These are phyloP conservation scores for Vitis rotundifolia DNA, from an alignment of 164 flowering plant species.

Conservation along the genomic window DNA sequence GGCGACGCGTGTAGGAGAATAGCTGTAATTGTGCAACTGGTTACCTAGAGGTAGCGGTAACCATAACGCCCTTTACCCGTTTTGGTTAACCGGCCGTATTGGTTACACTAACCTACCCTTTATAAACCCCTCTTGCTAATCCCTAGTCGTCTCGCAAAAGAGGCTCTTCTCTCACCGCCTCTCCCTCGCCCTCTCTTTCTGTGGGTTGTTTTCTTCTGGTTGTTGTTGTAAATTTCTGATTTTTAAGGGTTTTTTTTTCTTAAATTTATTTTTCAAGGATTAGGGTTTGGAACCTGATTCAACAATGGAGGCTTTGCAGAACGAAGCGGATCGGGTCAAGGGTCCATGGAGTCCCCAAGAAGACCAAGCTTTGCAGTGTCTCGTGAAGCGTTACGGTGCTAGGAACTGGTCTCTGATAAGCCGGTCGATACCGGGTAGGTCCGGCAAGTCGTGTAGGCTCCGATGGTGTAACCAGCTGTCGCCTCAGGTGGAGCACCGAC, in stretches of 20 bases:
- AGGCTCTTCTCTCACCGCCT: neutral
- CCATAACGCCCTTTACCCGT: conserved; percentile 3
- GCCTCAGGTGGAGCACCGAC: conserved; percentile 49
- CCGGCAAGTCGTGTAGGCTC: conserved; percentile 58
- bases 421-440: conserved; percentile 47
- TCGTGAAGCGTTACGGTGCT: conserved; percentile 41
- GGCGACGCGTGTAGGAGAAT: conserved; percentile 15
- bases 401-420: conserved; percentile 59
- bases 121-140: conserved; percentile 5
- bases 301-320: neutral
- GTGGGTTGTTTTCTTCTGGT: too few relatives aligned
- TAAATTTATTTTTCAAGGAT: neutral
- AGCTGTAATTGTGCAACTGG: conserved; percentile 18
- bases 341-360: conserved; percentile 68
- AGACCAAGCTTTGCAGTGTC: conserved; percentile 31
- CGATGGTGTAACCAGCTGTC: conserved; percentile 69
- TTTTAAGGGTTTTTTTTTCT: too few relatives aligned
- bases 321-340: conserved; percentile 30
- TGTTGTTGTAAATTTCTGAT: too few relatives aligned
- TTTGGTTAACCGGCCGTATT: conserved; percentile 21
- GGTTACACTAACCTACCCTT: conserved; percentile 24
- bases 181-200: neutral
- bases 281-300: neutral
- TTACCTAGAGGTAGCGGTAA: conserved; percentile 13
- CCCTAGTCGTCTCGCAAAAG: conserved; percentile 1